A percentile compares a stretch with the other conserved stretches of the same genome.
Conservation (phyloP, 805 yeast species). For the Kodamaea nitidulidarum region DNA sequence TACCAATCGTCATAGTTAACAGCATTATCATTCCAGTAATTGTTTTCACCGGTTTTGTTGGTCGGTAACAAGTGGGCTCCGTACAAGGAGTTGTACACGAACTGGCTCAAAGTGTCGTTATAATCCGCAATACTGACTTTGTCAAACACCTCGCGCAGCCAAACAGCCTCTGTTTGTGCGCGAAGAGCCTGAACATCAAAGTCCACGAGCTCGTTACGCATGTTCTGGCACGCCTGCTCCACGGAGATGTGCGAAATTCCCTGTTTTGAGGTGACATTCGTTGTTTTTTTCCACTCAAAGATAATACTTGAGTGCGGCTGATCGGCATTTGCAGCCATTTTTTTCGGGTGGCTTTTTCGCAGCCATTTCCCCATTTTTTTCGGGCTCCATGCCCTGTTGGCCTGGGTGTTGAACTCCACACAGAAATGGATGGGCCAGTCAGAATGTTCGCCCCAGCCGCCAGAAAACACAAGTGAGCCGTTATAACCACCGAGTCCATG, state of each 20-base stretch:
- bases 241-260: slow-evolving; percentile 28
- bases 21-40: slow-evolving; percentile 17
- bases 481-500: slow-evolving; percentile 16
- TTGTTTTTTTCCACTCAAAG: slow-evolving; percentile 16
- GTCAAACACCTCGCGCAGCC: slow-evolving; percentile 23
- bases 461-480: slow-evolving; percentile 22
- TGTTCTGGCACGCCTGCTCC: slow-evolving; percentile 26
- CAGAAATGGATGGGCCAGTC: slow-evolving; percentile 28
- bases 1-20: slow-evolving; percentile 31
- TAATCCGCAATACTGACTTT: slow-evolving; percentile 16
- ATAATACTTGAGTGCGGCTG: slow-evolving; percentile 9
- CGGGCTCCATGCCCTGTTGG: slow-evolving; percentile 11
- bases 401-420: slow-evolving; percentile 23
- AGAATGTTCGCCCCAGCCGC: slow-evolving; percentile 30
- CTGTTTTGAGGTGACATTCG: slow-evolving; percentile 15
- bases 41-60: slow-evolving; percentile 30
- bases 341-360: slow-evolving; percentile 3
- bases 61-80: slow-evolving; percentile 29
- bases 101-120: slow-evolving; percentile 11
- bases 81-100: slow-evolving; percentile 24
- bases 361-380: neutral
- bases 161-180: slow-evolving; percentile 14
- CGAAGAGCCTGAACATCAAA: slow-evolving; percentile 13
- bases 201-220: slow-evolving; percentile 15
- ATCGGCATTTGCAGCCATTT: neutral